Base-by-base conservation (phyloP, 2,329 filamentous ascomycete species). In the Aspergillus hortae region DNA sequence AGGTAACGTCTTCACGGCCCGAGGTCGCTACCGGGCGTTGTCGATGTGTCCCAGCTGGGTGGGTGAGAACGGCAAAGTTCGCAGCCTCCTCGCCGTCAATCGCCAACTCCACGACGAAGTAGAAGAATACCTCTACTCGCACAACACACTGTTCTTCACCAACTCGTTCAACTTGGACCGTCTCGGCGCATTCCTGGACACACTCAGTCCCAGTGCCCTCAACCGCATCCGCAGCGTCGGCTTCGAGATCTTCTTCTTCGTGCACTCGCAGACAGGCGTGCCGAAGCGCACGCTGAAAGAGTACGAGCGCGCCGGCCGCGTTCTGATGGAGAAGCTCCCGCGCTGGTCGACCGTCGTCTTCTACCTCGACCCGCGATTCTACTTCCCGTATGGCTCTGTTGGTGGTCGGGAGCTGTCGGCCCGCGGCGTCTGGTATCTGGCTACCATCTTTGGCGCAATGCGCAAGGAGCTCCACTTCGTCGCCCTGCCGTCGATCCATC, bases 211-310 rank as follows among this genome's bases (percentile, higher is more conserved):
- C 2, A 68, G 65, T 4, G 67, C 68, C 1, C 63, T 65, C 17
- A 47, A 42, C 2, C 61, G 61, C 21, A 67, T 70, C 46, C 67
- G 65, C 49, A 68, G 62, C 45, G 64, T 71, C 27, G 68, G 68
- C 12, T 71, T 71, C 44, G 68, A 71, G 56, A 45, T 71, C 12
- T 67, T 61, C 53, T 65, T 71, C 56, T 71, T 70, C 49, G 67
- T 71, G 19, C 67, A 71, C 47, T 58, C 56, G n/a, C 62, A 69
- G 52, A 59, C 57, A 2, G 66, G 63, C 7, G 65, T 67, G 15
- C 65, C 67, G 17, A 71, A 71, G 49, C 65, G 67, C 6, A 61
- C 63, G 0, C 51, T 69, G 27, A 62, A 55, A 25, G 57, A 68
- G 53, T 71, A 71, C 44, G 61, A 65, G 44, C 53, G 51, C 3